Conservation (phyloP, 306 rosid species). For the Fragaria vesca region DNA sequence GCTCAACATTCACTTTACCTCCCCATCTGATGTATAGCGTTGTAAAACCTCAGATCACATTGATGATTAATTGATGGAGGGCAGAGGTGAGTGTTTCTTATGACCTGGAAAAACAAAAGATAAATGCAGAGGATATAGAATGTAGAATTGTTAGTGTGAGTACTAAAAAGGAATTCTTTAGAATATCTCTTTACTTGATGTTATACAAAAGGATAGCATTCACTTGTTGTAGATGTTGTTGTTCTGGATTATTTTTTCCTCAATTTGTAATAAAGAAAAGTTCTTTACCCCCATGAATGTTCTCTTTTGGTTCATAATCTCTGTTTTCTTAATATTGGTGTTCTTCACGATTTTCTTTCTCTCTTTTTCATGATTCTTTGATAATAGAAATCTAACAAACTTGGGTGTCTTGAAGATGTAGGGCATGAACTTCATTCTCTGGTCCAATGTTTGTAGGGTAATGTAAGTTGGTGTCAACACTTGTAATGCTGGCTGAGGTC, state of each 20-base stretch:
- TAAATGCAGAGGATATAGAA: slow-evolving; percentile 44
- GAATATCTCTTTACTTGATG: slow-evolving; percentile 39
- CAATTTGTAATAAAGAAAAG: slow-evolving; percentile 49
- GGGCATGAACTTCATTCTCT: slow-evolving; percentile 15
- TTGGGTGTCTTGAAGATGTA: slow-evolving; percentile 16
- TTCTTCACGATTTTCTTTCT: neutral
- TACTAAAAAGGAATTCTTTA: slow-evolving; percentile 52
- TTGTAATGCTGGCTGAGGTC: slow-evolving; percentile 12
- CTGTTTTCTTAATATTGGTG: neutral
- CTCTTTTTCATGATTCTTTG: neutral
- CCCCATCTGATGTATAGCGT: slow-evolving; percentile 36
- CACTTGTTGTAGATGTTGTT: slow-evolving; percentile 50
- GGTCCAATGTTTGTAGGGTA: slow-evolving; percentile 3
- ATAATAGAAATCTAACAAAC: neutral
- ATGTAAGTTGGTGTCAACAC: slow-evolving; percentile 14
- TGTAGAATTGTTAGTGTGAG: slow-evolving; percentile 56
- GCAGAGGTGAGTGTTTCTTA: slow-evolving; percentile 34
- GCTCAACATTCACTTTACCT: slow-evolving; percentile 35
- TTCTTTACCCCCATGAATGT: slow-evolving; percentile 24
- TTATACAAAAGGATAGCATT: slow-evolving; percentile 53
- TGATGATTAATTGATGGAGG: slow-evolving; percentile 28
- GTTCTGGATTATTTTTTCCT: slow-evolving; percentile 54
- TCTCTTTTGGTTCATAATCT: slow-evolving; percentile 13
- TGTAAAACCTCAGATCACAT: slow-evolving; percentile 30
- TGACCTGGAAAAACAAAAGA: slow-evolving; percentile 19